Evolutionary conservation across 2,329 filamentous ascomycete genomes (phyloP), one percentile per base, ranked within the genome.

Genomic region (Talaromyces sp.): DNA sequence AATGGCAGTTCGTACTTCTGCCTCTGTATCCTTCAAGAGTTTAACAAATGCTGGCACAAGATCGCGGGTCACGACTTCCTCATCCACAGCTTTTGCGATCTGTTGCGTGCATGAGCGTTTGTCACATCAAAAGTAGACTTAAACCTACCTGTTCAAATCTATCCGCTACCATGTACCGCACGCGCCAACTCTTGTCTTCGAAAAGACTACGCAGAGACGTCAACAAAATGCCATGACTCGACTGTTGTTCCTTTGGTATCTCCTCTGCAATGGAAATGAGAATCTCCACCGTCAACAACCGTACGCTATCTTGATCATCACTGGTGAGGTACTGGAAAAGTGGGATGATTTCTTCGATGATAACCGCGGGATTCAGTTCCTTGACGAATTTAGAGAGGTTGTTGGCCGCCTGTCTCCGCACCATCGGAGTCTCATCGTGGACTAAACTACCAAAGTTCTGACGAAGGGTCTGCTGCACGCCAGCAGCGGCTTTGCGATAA

Each of bases 161-260:
- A 79, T 99, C 95, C 58, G 95, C 95, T 72, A 99, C 95, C 95
- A 99, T 99, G 80, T 98, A 99, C 77, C 95, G 88, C 67, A 99
- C 95, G 75, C 95, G 89, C 95, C 95, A 99, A 82, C 95, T 98
- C 87, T 98, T 99, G 79, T 99, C 95, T 74, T 97, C 95, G 81
- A 99, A 98, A 75, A 99, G 81, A 81, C 88, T 96, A 73, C 95
- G 90, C 74, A 99, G 82, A 54, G 94, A 93, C 60, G 92, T 94
- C 73, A 99, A 84, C 65, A 99, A 83, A 64, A 98, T 92, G 62
- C 94, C 95, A 75, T 98, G 94, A 80, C 93, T 97, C 54, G 92
- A 90, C 80, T 99, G 95, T 78, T 99, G 93, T 79, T 98, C 95
- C 81, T 98, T 98, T 67, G 95, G 95, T 35, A 99, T 93, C 66